phyloP scores from a whole-genome alignment of 495 filamentous ascomycete genomes.

The Lasiosphaeria miniovina region DNA sequence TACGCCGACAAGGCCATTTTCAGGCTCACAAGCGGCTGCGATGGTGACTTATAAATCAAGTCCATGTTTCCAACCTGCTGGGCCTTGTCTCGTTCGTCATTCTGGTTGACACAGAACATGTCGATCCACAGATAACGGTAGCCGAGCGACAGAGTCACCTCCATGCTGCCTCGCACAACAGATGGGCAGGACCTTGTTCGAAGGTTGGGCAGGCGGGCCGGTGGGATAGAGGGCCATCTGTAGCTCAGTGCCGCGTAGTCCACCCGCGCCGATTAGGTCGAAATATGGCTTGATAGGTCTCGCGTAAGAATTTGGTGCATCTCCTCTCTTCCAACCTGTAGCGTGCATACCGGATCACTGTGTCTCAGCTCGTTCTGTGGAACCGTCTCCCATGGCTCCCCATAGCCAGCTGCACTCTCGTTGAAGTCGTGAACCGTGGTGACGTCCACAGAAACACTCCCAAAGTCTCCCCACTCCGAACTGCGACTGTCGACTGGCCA shows the following conservation, averaged over 20 bases:
- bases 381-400: neutral
- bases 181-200: neutral
- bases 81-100: neutral
- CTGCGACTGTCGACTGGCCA: neutral
- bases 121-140: neutral
- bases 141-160: neutral
- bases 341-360: neutral
- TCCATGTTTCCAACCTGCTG: neutral
- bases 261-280: neutral
- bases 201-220: neutral
- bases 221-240: neutral
- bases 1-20: neutral
- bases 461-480: neutral
- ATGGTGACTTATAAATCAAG: neutral
- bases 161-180: neutral
- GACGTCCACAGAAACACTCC: neutral
- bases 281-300: neutral
- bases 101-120: neutral
- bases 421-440: neutral
- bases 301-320: neutral
- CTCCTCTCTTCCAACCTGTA: neutral
- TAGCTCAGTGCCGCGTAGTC: neutral
- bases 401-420: neutral
- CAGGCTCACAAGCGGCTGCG: neutral
- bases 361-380: neutral